Base-by-base conservation (phyloP, 768 basidiomycete species). In the Calocybe indica region DNA sequence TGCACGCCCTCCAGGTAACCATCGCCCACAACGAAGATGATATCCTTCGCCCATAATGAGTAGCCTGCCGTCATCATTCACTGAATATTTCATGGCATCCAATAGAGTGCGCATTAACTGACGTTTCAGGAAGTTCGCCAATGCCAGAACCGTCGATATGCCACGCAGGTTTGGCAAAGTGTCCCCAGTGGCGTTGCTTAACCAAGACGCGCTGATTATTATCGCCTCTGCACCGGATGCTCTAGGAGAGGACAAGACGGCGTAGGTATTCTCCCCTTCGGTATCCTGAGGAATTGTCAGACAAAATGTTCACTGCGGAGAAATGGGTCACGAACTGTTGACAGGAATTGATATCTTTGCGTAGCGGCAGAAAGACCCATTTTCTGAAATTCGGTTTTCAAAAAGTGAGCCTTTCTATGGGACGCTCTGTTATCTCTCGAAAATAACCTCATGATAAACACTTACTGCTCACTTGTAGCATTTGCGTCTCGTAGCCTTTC, bases 151-250 rank as follows among this genome's bases (percentile, higher is more conserved):
- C n/a, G 78, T 86, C 3, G 95, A 78, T 36, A 95, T 74, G 2
- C 96, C 96, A 29, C 96, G 77, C 37, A 94, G 66, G 60, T 99
- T 99, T 43, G 83, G 68, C 3, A 75, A 68, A 5, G 75, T 76
- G 40, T 75, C 64, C 10, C 74, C 78, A 58, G 80, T 80, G 6
- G 75, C 80, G 8, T 68, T 71, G 55, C 90, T 93, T 5, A 83
- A 55, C 92, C 93, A 96, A 5, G 92, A 88, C 1, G 96, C 94
- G 52, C 87, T 85, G 36, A 99, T 77, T 12, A 99, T 79, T 59
- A 97, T 88, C 5, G 92, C 88, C 65, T 99, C 95, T 6, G 83
- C 82, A 2, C 93, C 94, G n/a, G 92, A 81, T n/a, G 89, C 78
- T 22, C 96, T 82, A 6, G 95, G 92, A 2, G 94, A 87, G 8